Conservation (phyloP, 257 asterid genomes). For the Oldenlandia corymbosa region DNA sequence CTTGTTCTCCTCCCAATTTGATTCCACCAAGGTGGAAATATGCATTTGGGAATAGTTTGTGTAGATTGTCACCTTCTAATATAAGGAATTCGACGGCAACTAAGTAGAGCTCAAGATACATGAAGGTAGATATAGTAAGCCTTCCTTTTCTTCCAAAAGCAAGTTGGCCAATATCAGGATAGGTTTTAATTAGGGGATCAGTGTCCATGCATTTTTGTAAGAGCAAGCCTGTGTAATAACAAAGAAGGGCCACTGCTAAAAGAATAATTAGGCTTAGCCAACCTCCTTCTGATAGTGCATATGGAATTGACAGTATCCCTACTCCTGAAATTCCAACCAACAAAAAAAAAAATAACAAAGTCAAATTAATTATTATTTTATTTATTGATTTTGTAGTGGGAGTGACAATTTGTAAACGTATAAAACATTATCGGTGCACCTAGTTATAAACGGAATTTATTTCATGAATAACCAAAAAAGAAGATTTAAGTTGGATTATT, state of each 20-base stretch:
- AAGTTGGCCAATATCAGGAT: conserved; percentile 46
- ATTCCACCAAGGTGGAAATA: conserved; percentile 18
- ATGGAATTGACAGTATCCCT: conserved; percentile 50
- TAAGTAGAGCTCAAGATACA: conserved; percentile 46
- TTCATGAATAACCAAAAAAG: too few species aligned
- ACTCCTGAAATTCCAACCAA: conserved; percentile 27
- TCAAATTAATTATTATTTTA: too few species aligned
- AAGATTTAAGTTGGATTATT: too few species aligned
- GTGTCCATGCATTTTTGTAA: conserved; percentile 37
- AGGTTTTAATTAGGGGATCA: conserved; percentile 29
- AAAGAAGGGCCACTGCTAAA: conserved; percentile 24
- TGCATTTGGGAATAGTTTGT: conserved; percentile 40
- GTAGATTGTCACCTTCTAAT: conserved; percentile 49
- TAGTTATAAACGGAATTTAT: too few species aligned
- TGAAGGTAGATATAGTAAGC: conserved; percentile 6
- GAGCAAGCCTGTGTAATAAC: conserved; percentile 47
- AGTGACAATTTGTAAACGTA: too few species aligned
- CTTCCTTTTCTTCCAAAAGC: conserved; percentile 45
- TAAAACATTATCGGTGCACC: too few species aligned
- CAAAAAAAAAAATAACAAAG: too few species aligned
- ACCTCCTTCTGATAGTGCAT: conserved; percentile 47
- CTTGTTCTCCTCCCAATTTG: conserved; percentile 29
- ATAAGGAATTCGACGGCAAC: conserved; percentile 48
- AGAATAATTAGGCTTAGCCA: conserved; percentile 37
- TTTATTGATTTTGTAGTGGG: too few species aligned